These are phyloP conservation scores for Fragaria vesca DNA, from an alignment of 306 rosid species.

Conservation along the genomic window DNA sequence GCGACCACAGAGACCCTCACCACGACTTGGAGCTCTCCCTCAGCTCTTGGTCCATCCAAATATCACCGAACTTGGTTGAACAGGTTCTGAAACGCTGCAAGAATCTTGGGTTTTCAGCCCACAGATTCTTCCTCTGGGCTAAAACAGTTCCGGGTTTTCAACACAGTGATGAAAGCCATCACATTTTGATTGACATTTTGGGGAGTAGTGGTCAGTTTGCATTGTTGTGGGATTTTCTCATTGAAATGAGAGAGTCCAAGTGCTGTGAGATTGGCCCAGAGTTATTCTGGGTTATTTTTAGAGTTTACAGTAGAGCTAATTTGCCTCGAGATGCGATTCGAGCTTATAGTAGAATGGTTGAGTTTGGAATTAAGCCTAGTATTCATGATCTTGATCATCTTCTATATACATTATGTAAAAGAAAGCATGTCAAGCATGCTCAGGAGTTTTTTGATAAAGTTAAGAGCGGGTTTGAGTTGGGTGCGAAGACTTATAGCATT, in stretches of 20 bases:
- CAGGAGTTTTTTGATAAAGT: slow-evolving; percentile 63
- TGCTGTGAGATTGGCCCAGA: slow-evolving; percentile 46
- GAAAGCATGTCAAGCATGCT: slow-evolving; percentile 67
- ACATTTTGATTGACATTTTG: slow-evolving; percentile 67
- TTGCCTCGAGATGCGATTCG: slow-evolving; percentile 77
- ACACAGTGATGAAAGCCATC: slow-evolving; percentile 62
- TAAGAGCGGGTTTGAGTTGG: slow-evolving; percentile 46
- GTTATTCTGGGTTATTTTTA: slow-evolving; percentile 72
- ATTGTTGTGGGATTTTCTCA: slow-evolving; percentile 81
- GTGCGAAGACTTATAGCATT: slow-evolving; percentile 63
- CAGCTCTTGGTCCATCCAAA: slow-evolving; percentile 47
- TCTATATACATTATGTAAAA: slow-evolving; percentile 57
- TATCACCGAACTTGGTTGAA: slow-evolving; percentile 66
- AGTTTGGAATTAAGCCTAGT: slow-evolving; percentile 63
- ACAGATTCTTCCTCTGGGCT: slow-evolving; percentile 94
- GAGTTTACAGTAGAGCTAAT: slow-evolving; percentile 63
- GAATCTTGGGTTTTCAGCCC: slow-evolving; percentile 72
- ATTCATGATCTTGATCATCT: slow-evolving; percentile 71
- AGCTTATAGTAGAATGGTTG: slow-evolving; percentile 72
- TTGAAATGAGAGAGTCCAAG: slow-evolving; percentile 52
- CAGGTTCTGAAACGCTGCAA: slow-evolving; percentile 85
- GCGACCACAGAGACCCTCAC: slow-evolving; percentile 76
- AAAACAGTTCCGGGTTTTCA: slow-evolving; percentile 61
- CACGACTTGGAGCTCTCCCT: slow-evolving; percentile 71
- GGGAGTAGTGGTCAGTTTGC: slow-evolving; percentile 77